Percentiles rank a stretch among this genome's conserved stretches.
phyloP scores from a whole-genome alignment of 306 rosid species.

The Parietaria judaica region DNA sequence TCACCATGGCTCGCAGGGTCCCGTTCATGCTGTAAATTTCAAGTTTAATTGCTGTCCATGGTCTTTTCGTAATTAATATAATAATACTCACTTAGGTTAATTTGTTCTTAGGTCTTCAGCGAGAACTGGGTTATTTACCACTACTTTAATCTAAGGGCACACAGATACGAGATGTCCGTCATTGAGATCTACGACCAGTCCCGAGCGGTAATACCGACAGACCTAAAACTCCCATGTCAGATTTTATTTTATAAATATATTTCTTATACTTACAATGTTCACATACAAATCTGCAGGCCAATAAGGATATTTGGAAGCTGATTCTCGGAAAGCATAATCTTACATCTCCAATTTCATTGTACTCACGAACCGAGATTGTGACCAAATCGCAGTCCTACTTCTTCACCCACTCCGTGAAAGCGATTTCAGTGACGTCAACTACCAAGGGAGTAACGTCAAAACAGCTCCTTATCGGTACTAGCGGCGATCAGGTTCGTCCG shows the following conservation, averaged over 20 bases:
- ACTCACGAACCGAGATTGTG: constrained; percentile 75
- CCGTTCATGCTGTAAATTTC: constrained; percentile 78
- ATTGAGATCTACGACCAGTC: constrained; percentile 95
- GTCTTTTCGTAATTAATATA: constrained; percentile 2
- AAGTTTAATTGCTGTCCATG: constrained; percentile 10
- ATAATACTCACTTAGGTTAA: constrained; percentile 19
- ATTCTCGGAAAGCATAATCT: constrained; percentile 97
- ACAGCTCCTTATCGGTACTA: constrained; percentile 92
- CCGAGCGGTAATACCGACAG: constrained; percentile 59
- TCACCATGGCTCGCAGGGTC: constrained; percentile 95
- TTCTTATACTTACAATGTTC: neutral
- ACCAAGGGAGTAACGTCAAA: constrained; percentile 94
- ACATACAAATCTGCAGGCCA: constrained; percentile 52
- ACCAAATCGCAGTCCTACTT: constrained; percentile 80
- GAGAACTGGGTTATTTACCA: constrained; percentile 99
- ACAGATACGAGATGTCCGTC: constrained; percentile 94
- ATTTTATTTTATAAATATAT: constrained; percentile 6
- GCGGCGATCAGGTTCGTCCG: constrained; percentile 72
- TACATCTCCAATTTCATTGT: constrained; percentile 74
- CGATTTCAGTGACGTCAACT: constrained; percentile 77
- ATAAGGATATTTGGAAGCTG: constrained; percentile 83
- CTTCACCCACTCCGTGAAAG: constrained; percentile 87
- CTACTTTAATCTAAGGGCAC: constrained; percentile 97
- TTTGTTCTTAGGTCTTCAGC: constrained; percentile 67
- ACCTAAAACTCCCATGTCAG: constrained; percentile 11